These are phyloP conservation scores for Cyberlindnera misumaiensis DNA, from an alignment of 805 yeast species.

Conservation along the genomic window DNA sequence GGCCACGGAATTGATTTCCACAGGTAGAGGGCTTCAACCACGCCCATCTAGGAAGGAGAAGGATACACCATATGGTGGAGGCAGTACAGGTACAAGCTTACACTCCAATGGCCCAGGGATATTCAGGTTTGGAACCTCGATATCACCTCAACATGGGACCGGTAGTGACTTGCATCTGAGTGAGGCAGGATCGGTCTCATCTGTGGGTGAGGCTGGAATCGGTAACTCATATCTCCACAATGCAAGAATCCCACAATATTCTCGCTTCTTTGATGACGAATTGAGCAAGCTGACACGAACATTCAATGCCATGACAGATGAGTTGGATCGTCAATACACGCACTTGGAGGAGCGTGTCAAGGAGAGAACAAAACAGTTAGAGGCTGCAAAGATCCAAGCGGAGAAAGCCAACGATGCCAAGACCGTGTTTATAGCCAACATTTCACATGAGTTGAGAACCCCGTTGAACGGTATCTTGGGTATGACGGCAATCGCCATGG, in stretches of 20 bases:
- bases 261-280: slow-evolving; percentile 69
- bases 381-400: slow-evolving; percentile 81
- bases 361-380: slow-evolving; percentile 80
- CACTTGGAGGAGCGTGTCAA: slow-evolving; percentile 84
- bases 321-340: slow-evolving; percentile 74
- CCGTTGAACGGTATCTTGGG: slow-evolving; percentile 96
- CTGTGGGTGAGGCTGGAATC: slow-evolving; percentile 2
- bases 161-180: background rate
- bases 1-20: slow-evolving; percentile 60
- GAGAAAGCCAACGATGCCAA: slow-evolving; percentile 96
- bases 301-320: slow-evolving; percentile 87
- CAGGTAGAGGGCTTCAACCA: slow-evolving; percentile 34
- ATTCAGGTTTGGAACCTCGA: background rate
- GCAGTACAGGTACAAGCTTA: slow-evolving; percentile 1
- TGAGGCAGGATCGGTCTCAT: slow-evolving; percentile 13
- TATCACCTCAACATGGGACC: too few species aligned
- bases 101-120: slow-evolving; percentile 3
- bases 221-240: slow-evolving; percentile 26
- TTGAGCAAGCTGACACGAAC: slow-evolving; percentile 82
- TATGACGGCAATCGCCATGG: slow-evolving; percentile 91
- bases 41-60: slow-evolving; percentile 8
- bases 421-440: slow-evolving; percentile 87
- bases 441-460: slow-evolving; percentile 89
- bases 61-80: slow-evolving; percentile 4
- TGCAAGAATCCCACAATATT: slow-evolving; percentile 37